These are phyloP conservation scores for Kuraishia piskuri DNA, from an alignment of 805 yeast species.

Conservation along the genomic window DNA sequence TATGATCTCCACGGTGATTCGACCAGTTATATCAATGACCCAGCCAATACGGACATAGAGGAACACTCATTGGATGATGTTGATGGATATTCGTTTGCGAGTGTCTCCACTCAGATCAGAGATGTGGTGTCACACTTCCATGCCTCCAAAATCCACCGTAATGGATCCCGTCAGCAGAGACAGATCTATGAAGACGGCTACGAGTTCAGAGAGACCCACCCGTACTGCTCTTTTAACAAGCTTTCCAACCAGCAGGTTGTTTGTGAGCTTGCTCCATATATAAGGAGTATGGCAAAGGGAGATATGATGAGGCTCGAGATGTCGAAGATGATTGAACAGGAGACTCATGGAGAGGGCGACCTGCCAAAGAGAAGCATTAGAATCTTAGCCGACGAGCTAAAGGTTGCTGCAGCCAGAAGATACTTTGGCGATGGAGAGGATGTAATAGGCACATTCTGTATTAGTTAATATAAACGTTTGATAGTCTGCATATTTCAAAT, in stretches of 20 bases:
- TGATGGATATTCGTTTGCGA: background rate
- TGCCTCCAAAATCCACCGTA: slow-evolving; percentile 14
- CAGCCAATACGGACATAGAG: background rate
- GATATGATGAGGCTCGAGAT: slow-evolving; percentile 11
- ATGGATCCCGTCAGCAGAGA: slow-evolving; percentile 15
- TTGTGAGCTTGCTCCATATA: slow-evolving; percentile 17
- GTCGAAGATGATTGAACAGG: background rate
- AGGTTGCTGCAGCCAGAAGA: too few relatives aligned
- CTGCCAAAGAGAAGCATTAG: background rate
- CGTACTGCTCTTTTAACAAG: slow-evolving; percentile 14
- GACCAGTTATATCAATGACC: background rate
- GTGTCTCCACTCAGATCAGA: background rate
- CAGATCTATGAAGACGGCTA: slow-evolving; percentile 11
- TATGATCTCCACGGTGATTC: background rate
- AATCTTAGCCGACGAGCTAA: background rate
- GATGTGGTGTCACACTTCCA: slow-evolving; percentile 5
- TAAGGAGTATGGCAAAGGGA: slow-evolving; percentile 19
- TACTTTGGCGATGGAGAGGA: too few relatives aligned
- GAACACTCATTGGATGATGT: background rate
- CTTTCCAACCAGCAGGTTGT: slow-evolving; percentile 8
- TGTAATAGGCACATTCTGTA: too few relatives aligned
- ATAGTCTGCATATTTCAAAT: background rate
- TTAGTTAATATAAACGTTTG: too few relatives aligned
- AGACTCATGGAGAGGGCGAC: background rate
- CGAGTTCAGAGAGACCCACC: slow-evolving; percentile 14